phyloP scores from a whole-genome alignment of 1,139 yeast genomes.

The Arxiozyma telluris region DNA sequence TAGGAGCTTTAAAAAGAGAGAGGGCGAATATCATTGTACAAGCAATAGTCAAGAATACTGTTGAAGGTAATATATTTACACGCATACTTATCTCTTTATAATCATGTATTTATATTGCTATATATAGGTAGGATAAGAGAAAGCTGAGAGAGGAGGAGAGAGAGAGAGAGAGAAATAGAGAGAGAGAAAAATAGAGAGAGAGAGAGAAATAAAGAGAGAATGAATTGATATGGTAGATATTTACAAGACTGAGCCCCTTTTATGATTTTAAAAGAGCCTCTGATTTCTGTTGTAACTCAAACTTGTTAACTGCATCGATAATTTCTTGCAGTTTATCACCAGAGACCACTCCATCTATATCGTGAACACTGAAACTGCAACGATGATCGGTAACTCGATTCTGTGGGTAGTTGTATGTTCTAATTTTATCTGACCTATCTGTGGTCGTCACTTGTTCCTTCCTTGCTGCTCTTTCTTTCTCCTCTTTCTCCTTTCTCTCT shows the following conservation, averaged over 20 bases:
- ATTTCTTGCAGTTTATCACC: slow-evolving; percentile 64
- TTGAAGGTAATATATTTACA: no score
- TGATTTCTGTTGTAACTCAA: slow-evolving; percentile 41
- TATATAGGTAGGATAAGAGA: not conserved
- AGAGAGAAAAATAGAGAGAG: no score
- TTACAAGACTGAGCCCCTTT: not conserved
- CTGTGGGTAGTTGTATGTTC: slow-evolving; percentile 90
- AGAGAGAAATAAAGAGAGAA: not conserved
- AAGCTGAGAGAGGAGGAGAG: no score
- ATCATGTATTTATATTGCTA: not conserved
- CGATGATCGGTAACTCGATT: slow-evolving; percentile 91
- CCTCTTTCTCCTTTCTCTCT: slow-evolving; percentile 58
- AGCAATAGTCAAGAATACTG: no score
- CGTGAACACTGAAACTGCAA: slow-evolving; percentile 70
- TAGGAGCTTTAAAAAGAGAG: no score
- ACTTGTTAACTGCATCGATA: slow-evolving; percentile 43
- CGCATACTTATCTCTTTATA: not conserved
- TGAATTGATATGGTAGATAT: not conserved
- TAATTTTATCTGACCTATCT: slow-evolving; percentile 83
- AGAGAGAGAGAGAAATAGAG: no score
- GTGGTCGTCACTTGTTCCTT: slow-evolving; percentile 81
- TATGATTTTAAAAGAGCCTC: not conserved
- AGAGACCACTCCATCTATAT: slow-evolving; percentile 68
- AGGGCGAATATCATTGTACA: no score
- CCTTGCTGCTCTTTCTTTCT: slow-evolving; percentile 57